Evolutionary conservation across 805 yeast species (phyloP).

Genomic region (Blastobotrys robertii): DNA sequence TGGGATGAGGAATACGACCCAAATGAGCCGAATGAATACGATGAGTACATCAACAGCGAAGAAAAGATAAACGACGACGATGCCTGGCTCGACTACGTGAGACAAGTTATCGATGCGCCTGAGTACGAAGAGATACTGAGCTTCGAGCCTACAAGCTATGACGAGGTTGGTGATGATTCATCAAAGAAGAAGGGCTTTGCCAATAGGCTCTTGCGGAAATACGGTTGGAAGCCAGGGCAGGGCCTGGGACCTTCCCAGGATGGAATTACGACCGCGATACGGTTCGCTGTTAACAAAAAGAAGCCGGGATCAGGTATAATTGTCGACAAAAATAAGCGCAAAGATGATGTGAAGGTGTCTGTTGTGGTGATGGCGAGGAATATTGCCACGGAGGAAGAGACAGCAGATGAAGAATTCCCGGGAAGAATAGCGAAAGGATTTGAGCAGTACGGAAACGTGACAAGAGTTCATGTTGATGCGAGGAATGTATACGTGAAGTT

Average conservation of each 20-base stretch:
- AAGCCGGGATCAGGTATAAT: slow-evolving; percentile 11
- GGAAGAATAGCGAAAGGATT: slow-evolving; percentile 1
- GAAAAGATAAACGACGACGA: slow-evolving; percentile 9
- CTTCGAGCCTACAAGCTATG: not conserved
- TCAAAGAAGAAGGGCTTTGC: slow-evolving; percentile 3
- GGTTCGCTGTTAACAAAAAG: slow-evolving; percentile 4
- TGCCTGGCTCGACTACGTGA: slow-evolving; percentile 13
- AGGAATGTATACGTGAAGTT: slow-evolving; percentile 3
- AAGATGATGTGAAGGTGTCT: not conserved
- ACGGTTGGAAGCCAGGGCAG: slow-evolving; percentile 17
- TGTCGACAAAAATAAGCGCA: slow-evolving; percentile 5
- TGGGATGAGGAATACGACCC: slow-evolving; percentile 15
- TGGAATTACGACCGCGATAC: slow-evolving; percentile 10
- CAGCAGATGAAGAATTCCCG: slow-evolving; percentile 3
- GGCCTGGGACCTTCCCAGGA: slow-evolving; percentile 9
- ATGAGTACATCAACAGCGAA: slow-evolving; percentile 6
- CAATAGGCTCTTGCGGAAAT: slow-evolving; percentile 5
- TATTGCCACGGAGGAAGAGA: not conserved
- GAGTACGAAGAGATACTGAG: slow-evolving; percentile 3
- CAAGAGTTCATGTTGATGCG: not conserved
- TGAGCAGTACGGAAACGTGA: slow-evolving; percentile 4
- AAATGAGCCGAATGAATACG: slow-evolving; percentile 8
- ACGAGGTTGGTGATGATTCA: slow-evolving; percentile 3
- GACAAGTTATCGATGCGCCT: not conserved
- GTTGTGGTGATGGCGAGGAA: not conserved